These are phyloP conservation scores for Fusarium palustre DNA, from an alignment of 2,329 filamentous ascomycete species.

Conservation along the genomic window DNA sequence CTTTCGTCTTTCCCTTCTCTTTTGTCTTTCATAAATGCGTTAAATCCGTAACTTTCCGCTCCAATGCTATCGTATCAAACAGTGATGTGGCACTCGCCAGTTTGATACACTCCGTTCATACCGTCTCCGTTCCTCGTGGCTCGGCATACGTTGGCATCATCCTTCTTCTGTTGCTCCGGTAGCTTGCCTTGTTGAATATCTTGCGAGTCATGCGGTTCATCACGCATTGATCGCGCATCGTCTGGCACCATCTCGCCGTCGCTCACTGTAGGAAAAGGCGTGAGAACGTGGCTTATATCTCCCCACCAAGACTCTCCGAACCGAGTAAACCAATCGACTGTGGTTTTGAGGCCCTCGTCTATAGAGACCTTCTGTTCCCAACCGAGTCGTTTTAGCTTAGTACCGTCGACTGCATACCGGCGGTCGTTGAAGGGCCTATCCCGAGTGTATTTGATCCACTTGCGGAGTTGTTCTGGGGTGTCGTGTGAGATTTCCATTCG, in stretches of 20 bases:
- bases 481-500: constrained; percentile 69
- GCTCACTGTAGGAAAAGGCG: constrained; percentile 72
- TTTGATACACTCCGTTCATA: constrained; percentile 16
- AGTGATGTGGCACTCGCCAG: constrained; percentile 14
- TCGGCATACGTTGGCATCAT: constrained; percentile 23
- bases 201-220: constrained; percentile 49
- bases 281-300: constrained; percentile 75
- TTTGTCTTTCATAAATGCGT: constrained; percentile 13
- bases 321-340: constrained; percentile 76
- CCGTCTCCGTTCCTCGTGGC: constrained; percentile 17
- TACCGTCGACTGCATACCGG: constrained; percentile 77
- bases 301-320: constrained; percentile 80
- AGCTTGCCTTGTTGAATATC: constrained; percentile 37
- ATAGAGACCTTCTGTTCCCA: constrained; percentile 77
- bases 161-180: constrained; percentile 24
- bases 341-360: constrained; percentile 70
- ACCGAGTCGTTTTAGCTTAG: constrained; percentile 73
- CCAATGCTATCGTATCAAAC: constrained; percentile 16
- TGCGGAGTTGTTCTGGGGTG: constrained; percentile 64
- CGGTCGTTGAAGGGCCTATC: constrained; percentile 84
- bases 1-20: constrained; percentile 10
- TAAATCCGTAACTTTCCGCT: background rate
- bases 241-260: constrained; percentile 68
- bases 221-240: constrained; percentile 51
- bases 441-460: constrained; percentile 79